Percentiles rank a stretch among this genome's conserved stretches.
Evolutionary conservation across 805 yeast species (phyloP).

Genomic region (Candida multigemmis): DNA sequence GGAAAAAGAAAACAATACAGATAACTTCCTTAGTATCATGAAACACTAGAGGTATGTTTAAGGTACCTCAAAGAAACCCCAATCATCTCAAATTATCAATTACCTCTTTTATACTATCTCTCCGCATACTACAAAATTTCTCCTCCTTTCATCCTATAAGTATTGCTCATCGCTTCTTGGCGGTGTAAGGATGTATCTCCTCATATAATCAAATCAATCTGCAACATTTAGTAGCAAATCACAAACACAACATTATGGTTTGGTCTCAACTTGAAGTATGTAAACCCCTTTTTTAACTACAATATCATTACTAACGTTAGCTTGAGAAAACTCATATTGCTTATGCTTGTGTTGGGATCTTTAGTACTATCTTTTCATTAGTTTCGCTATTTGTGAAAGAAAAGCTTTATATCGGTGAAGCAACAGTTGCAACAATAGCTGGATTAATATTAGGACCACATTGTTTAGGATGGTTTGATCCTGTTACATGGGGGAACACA

Average conservation of each 20-base stretch:
- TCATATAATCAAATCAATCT: too few relatives aligned
- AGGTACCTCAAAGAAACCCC: too few relatives aligned
- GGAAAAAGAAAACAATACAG: too few relatives aligned
- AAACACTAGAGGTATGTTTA: too few relatives aligned
- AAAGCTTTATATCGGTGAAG: conserved; percentile 80
- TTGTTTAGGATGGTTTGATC: conserved; percentile 75
- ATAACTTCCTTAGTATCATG: too few relatives aligned
- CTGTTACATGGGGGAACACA: conserved; percentile 76
- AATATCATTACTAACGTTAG: conserved; percentile 11
- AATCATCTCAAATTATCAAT: too few relatives aligned
- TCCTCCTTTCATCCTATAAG: too few relatives aligned
- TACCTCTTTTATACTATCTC: too few relatives aligned
- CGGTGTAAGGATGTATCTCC: too few relatives aligned
- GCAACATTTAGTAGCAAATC: too few relatives aligned
- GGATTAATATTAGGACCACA: conserved; percentile 89
- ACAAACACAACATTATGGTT: conserved; percentile 9
- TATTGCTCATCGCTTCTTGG: too few relatives aligned
- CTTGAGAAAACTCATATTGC: conserved; percentile 69
- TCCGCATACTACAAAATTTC: too few relatives aligned
- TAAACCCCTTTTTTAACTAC: conserved; percentile 2
- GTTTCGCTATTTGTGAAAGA: conserved; percentile 79
- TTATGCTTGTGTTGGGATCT: conserved; percentile 80
- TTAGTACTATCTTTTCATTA: conserved; percentile 71
- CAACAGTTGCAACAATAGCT: conserved; percentile 77
- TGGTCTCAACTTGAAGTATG: conserved; percentile 28